phyloP scores from a whole-genome alignment of 176 grass and related monocot genomes.

The Neostapfia colusana region DNA sequence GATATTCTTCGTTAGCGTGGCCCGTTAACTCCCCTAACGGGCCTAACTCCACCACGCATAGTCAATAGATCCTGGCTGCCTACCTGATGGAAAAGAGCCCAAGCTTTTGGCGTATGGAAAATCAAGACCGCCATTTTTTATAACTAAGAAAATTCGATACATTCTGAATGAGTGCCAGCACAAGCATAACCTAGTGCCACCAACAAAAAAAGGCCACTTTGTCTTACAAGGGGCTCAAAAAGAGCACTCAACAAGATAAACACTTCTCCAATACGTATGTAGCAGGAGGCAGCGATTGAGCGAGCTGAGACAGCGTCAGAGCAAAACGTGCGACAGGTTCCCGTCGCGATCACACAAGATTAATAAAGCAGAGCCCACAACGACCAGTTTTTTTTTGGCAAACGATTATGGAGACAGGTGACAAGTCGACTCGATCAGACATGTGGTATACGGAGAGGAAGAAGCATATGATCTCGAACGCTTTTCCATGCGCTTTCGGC shows the following conservation, averaged over 20 bases:
- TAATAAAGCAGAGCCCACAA: slow-evolving; percentile 37
- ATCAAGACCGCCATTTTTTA: not conserved
- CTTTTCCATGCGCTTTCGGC: slow-evolving; percentile 51
- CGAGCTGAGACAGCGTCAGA: no score
- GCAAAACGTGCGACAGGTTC: slow-evolving; percentile 50
- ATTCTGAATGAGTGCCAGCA: not conserved
- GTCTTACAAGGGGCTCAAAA: not conserved
- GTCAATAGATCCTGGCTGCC: not conserved
- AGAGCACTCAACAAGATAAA: not conserved
- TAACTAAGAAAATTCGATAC: not conserved
- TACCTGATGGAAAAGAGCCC: slow-evolving; percentile 20
- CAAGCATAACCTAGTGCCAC: slow-evolving; percentile 9
- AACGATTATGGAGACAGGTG: slow-evolving; percentile 13
- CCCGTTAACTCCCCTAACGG: slow-evolving; percentile 10
- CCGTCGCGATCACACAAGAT: slow-evolving; percentile 43
- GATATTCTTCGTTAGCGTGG: not conserved
- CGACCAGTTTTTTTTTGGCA: no score
- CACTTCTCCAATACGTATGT: not conserved
- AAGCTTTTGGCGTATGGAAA: not conserved
- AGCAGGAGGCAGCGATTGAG: not conserved
- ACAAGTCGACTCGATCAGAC: slow-evolving; percentile 1
- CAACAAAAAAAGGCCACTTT: slow-evolving; percentile 6
- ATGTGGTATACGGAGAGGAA: no score
- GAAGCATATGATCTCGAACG: slow-evolving; percentile 11
- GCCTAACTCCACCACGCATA: not conserved